Evolutionary conservation across 164 flowering plant genomes (phyloP).

Genomic region (Protea cynaroides): DNA sequence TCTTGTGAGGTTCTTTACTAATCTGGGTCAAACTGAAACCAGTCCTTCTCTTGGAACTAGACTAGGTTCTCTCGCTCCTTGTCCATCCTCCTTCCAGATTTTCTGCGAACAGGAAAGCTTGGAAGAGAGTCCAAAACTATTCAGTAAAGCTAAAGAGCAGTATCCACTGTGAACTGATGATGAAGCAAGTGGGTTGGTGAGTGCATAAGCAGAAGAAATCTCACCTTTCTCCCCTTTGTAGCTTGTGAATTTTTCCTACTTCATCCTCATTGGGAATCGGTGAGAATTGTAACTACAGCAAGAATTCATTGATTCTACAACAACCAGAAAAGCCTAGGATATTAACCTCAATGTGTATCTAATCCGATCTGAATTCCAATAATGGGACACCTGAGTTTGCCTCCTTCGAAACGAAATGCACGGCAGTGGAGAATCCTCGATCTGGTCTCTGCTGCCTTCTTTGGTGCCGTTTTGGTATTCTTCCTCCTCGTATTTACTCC

Average conservation of each 20-base stretch:
- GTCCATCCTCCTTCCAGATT: too few relatives aligned
- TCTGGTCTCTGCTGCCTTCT: conserved; percentile 58
- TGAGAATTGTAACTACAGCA: background rate
- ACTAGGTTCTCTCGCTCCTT: too few relatives aligned
- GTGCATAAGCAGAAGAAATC: too few relatives aligned
- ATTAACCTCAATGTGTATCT: conserved; percentile 11
- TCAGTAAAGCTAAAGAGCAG: too few relatives aligned
- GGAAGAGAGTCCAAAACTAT: too few relatives aligned
- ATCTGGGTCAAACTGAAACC: too few relatives aligned
- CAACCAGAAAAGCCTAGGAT: background rate
- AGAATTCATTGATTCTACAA: background rate
- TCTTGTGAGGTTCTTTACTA: too few relatives aligned
- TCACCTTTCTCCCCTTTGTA: too few relatives aligned
- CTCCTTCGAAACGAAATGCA: conserved; percentile 47
- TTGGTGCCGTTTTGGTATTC: conserved; percentile 60
- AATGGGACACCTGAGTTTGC: conserved; percentile 72
- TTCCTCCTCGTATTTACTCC: conserved; percentile 77
- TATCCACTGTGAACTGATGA: background rate
- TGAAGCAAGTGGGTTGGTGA: background rate
- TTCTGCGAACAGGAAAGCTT: too few relatives aligned
- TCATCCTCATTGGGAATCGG: too few relatives aligned
- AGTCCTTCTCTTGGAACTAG: too few relatives aligned
- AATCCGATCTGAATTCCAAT: conserved; percentile 6
- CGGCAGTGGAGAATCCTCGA: conserved; percentile 75
- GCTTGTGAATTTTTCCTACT: too few relatives aligned